Percentiles rank a stretch among this genome's conserved stretches.
These are phyloP conservation scores for Arthrobotrys entomopaga DNA, from an alignment of 2,329 filamentous ascomycete species.

Conservation along the genomic window DNA sequence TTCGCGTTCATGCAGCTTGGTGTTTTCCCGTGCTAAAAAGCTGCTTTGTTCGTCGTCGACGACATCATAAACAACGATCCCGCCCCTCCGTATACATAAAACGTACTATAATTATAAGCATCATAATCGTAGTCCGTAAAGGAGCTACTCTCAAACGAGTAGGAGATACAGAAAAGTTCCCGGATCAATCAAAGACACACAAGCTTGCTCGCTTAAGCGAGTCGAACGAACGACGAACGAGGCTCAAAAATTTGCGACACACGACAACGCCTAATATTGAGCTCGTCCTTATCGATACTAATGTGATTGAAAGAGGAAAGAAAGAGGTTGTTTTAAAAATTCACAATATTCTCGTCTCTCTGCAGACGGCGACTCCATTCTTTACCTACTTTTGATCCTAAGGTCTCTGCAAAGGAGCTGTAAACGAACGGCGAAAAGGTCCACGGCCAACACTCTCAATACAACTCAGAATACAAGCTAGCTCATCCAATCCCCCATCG, in stretches of 20 bases:
- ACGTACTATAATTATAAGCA: not conserved
- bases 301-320: too few species aligned
- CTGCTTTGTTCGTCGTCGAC: conserved; percentile 6
- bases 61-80: not conserved
- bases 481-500: too few species aligned
- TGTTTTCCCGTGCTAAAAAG: not conserved
- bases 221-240: conserved; percentile 23
- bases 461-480: not conserved
- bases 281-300: not conserved
- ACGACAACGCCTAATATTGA: conserved; percentile 25
- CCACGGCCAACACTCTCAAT: not conserved
- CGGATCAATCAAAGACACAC: conserved; percentile 13
- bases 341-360: not conserved
- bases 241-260: conserved; percentile 25
- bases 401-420: not conserved
- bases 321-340: not conserved
- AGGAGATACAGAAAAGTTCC: conserved; percentile 16
- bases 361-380: conserved; percentile 16
- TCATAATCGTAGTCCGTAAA: not conserved
- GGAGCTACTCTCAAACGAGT: conserved; percentile 9
- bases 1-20: conserved; percentile 2
- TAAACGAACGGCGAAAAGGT: too few species aligned
- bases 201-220: conserved; percentile 51
- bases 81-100: not conserved
- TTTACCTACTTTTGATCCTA: conserved; percentile 7